A percentile compares a stretch with the other conserved stretches of the same genome.
Evolutionary conservation across 2,329 filamentous ascomycete species (phyloP).

Genomic region (Penicillium italicum): DNA sequence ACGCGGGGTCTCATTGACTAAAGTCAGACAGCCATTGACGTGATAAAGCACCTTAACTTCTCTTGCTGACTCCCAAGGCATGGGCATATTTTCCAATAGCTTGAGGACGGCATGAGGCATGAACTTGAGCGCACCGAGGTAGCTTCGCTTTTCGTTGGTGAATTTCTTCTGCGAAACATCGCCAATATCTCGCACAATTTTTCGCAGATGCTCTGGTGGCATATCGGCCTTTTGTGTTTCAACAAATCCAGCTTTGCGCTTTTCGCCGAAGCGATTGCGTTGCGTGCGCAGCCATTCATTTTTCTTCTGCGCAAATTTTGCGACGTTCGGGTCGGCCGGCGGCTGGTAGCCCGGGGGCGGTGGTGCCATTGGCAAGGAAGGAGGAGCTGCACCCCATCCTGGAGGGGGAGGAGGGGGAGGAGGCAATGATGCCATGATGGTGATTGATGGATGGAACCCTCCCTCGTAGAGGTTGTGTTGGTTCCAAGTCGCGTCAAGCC

Average conservation of each 20-base stretch:
- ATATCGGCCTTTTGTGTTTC: constrained; percentile 98
- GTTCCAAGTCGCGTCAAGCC: constrained; percentile 35
- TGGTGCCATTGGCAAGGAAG: constrained; percentile 59
- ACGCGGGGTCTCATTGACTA: constrained; percentile 93
- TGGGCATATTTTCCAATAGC: constrained; percentile 97
- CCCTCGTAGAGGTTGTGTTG: constrained; percentile 24
- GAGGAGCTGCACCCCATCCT: constrained; percentile 57
- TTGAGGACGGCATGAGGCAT: constrained; percentile 99
- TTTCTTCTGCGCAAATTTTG: constrained; percentile 98
- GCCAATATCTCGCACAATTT: constrained; percentile 97
- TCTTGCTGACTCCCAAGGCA: constrained; percentile 96
- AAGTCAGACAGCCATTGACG: constrained; percentile 91
- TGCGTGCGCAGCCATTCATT: constrained; percentile 95
- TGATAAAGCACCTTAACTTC: constrained; percentile 99
- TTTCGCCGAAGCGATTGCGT: constrained; percentile 91
- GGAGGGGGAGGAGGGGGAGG: constrained; percentile 68
- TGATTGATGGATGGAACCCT: constrained; percentile 24
- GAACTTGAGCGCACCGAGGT: constrained; percentile 94
- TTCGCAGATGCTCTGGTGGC: constrained; percentile 95
- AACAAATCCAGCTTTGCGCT: constrained; percentile 91
- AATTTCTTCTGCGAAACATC: constrained; percentile 99
- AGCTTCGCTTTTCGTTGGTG: constrained; percentile 96
- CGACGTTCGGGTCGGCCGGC: constrained; percentile 73
- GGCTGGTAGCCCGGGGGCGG: constrained; percentile 84
- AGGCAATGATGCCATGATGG: constrained; percentile 57